Evolutionary conservation across 768 basidiomycete species (phyloP).

Genomic region (Boletus tomentosulus): DNA sequence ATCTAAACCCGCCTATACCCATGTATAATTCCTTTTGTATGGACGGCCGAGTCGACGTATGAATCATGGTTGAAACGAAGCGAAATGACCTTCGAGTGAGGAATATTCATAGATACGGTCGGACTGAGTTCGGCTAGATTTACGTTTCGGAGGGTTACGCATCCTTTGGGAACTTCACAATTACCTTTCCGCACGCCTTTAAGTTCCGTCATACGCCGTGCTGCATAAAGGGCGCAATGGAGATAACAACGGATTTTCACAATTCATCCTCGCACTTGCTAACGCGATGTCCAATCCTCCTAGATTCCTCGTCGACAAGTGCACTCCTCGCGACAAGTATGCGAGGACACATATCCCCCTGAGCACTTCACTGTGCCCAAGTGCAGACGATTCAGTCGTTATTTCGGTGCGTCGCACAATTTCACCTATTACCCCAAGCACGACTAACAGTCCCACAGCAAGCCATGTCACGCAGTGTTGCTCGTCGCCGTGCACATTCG

Average conservation of each 20-base stretch:
- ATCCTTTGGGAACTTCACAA: conserved; percentile 13
- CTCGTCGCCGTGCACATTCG: conserved; percentile 31
- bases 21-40: conserved; percentile 7
- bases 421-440: not conserved
- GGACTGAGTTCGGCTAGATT: conserved; percentile 19
- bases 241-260: not conserved
- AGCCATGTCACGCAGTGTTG: conserved; percentile 2
- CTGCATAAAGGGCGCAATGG: conserved; percentile 21
- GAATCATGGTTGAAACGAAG: conserved; percentile 8
- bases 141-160: conserved; percentile 20
- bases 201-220: conserved; percentile 12
- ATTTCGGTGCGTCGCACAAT: conserved; percentile 12
- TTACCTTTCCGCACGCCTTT: not conserved
- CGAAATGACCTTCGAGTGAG: conserved; percentile 10
- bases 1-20: conserved; percentile 26
- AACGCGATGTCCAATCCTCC: conserved; percentile 18
- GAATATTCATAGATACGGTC: not conserved
- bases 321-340: conserved; percentile 33
- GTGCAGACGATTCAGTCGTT: conserved; percentile 27
- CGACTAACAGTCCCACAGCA: conserved; percentile 15
- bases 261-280: not conserved
- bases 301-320: conserved; percentile 31
- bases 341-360: conserved; percentile 29
- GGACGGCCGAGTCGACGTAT: conserved; percentile 13
- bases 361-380: conserved; percentile 23